phyloP scores from a whole-genome alignment of 257 asterid species.

The Eustoma russellianum region DNA sequence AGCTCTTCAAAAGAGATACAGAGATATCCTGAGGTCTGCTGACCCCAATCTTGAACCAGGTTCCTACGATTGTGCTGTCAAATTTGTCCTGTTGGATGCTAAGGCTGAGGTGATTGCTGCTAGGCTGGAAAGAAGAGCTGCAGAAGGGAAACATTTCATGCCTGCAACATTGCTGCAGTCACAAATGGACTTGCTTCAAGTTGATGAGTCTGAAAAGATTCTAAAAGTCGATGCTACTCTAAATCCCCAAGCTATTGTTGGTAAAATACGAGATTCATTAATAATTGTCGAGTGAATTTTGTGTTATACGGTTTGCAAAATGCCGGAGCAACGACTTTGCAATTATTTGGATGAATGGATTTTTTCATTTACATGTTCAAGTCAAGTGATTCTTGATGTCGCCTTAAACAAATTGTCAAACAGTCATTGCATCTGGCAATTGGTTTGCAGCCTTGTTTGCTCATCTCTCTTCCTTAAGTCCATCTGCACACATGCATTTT shows the following conservation, averaged over 20 bases:
- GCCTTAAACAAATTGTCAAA: too few species aligned
- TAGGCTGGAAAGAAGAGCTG: conserved; percentile 53
- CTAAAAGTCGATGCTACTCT: conserved; percentile 58
- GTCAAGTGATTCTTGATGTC: too few species aligned
- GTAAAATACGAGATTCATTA: conserved; percentile 23
- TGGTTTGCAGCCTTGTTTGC: too few species aligned
- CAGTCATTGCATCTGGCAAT: too few species aligned
- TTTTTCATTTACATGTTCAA: too few species aligned
- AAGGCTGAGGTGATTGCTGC: conserved; percentile 46
- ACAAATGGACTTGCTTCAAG: conserved; percentile 66
- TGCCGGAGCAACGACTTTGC: too few species aligned
- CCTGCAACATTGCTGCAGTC: conserved; percentile 68
- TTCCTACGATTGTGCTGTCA: conserved; percentile 26
- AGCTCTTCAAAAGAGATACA: conserved; percentile 62
- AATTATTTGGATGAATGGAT: too few species aligned
- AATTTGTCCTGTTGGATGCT: conserved; percentile 54
- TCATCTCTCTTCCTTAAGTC: too few species aligned
- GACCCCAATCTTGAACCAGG: conserved; percentile 38
- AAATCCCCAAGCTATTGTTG: conserved; percentile 45
- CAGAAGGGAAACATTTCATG: conserved; percentile 80
- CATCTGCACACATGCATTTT: too few species aligned
- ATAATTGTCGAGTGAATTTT: too few species aligned
- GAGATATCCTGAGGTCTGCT: conserved; percentile 76
- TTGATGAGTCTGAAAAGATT: conserved; percentile 76
- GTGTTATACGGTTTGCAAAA: too few species aligned